Conservation (phyloP, 2,329 filamentous ascomycete genomes). For the Westerdykella ornata region DNA sequence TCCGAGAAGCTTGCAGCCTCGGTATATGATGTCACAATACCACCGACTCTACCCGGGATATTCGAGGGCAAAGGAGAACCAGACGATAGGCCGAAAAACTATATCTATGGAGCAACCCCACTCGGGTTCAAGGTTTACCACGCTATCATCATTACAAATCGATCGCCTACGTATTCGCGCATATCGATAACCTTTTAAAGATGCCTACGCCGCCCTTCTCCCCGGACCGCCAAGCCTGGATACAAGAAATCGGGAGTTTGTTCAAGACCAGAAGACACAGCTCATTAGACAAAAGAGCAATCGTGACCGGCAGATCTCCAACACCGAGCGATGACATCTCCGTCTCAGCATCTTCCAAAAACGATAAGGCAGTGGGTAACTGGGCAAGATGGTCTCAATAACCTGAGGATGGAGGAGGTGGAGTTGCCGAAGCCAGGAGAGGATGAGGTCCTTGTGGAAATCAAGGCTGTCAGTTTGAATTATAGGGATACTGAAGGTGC, state of each 20-base stretch:
- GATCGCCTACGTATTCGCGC: too few species aligned
- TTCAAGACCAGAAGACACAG: constrained; percentile 17
- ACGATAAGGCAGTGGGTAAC: constrained; percentile 40
- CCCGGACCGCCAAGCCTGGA: constrained; percentile 32
- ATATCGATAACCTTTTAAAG: too few species aligned
- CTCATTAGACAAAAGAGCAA: constrained; percentile 6
- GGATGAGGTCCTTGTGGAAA: constrained; percentile 46
- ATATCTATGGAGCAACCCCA: too few species aligned
- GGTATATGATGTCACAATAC: too few species aligned
- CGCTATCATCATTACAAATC: too few species aligned
- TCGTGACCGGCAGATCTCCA: constrained; percentile 4
- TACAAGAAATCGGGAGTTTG: constrained; percentile 26
- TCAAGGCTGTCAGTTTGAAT: constrained; percentile 49
- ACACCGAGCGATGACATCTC: constrained; percentile 14
- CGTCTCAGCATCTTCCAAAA: constrained; percentile 11
- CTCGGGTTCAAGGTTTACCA: too few species aligned
- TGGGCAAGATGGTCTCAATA: constrained; percentile 40
- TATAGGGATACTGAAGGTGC: constrained; percentile 47
- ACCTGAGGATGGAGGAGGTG: constrained; percentile 31
- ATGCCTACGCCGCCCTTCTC: constrained; percentile 36
- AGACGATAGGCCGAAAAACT: too few species aligned
- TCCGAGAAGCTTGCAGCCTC: too few species aligned
- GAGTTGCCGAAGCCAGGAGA: constrained; percentile 32
- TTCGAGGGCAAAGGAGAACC: too few species aligned
- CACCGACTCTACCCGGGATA: too few species aligned